A percentile compares a stretch with the other conserved stretches of the same genome.
phyloP scores from a whole-genome alignment of 2,329 filamentous ascomycete species.

The Colletotrichum tamarilloi region DNA sequence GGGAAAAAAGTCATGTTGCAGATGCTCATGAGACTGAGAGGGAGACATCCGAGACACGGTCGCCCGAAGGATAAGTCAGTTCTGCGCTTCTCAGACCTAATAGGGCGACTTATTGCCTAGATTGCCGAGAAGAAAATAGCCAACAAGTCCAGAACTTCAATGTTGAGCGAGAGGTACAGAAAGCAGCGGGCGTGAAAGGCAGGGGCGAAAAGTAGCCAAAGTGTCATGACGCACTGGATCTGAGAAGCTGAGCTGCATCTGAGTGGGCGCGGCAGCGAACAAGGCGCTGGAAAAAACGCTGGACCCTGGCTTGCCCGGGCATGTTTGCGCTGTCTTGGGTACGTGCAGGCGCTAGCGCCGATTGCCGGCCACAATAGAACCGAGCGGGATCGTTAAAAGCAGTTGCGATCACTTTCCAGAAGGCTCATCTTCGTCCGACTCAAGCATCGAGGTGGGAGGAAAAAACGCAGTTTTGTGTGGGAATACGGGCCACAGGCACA shows the following conservation, averaged over 20 bases:
- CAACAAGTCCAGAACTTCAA: neutral
- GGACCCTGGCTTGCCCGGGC: conserved; percentile 19
- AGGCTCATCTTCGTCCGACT: conserved; percentile 22
- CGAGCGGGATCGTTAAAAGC: conserved; percentile 16
- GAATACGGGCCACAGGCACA: conserved; percentile 25
- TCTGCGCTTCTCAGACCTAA: neutral
- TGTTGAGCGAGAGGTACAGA: neutral
- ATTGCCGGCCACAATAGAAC: conserved; percentile 15
- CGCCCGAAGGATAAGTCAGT: neutral
- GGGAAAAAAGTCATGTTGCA: conserved; percentile 18
- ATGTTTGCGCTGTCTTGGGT: conserved; percentile 12
- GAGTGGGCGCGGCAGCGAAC: conserved; percentile 29
- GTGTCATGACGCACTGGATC: conserved; percentile 35
- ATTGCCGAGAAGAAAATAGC: neutral
- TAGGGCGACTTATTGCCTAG: neutral
- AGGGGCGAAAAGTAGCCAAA: conserved; percentile 6
- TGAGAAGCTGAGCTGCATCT: conserved; percentile 20
- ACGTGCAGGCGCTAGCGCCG: conserved; percentile 31
- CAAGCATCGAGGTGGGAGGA: neutral
- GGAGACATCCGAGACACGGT: conserved; percentile 10
- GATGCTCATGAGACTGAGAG: neutral
- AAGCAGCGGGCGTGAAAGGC: neutral
- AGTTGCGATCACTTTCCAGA: conserved; percentile 25
- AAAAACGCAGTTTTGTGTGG: conserved; percentile 25
- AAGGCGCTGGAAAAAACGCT: conserved; percentile 24